Evolutionary conservation across 768 basidiomycete species (phyloP).

Genomic region (Neoboletus magnificus): DNA sequence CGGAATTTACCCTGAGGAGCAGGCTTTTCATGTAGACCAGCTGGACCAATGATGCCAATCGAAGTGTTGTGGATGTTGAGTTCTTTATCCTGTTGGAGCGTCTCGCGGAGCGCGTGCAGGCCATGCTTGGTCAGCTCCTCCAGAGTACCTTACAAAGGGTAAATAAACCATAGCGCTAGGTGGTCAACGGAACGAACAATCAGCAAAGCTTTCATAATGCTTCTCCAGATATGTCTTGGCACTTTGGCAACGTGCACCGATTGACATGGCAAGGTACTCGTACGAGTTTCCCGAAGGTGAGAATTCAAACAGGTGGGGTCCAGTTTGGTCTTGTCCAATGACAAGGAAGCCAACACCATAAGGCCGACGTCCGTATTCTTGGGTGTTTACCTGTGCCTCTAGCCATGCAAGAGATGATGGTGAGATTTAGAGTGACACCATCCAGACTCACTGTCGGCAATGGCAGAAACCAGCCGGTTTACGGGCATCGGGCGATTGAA

Average conservation of each 20-base stretch:
- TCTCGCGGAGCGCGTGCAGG: conserved; percentile 91
- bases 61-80: conserved; percentile 92
- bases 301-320: conserved; percentile 97
- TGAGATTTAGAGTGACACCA: not conserved
- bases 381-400: conserved; percentile 99
- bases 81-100: conserved; percentile 97
- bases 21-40: conserved; percentile 54
- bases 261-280: conserved; percentile 98
- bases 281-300: conserved; percentile 96
- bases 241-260: conserved; percentile 96
- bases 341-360: conserved; percentile 99
- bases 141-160: conserved; percentile 55
- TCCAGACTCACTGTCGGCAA: conserved; percentile 82
- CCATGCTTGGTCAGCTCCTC: conserved; percentile 92
- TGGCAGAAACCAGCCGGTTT: conserved; percentile 86
- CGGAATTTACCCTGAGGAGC: conserved; percentile 65
- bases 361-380: conserved; percentile 95
- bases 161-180: not conserved
- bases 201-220: conserved; percentile 82
- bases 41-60: conserved; percentile 85
- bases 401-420: conserved; percentile 5
- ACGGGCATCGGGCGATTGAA: conserved; percentile 96
- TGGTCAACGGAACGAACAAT: conserved; percentile 54
- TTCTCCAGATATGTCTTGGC: conserved; percentile 98
- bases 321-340: conserved; percentile 92